These are phyloP conservation scores for Claviceps paspali DNA, from an alignment of 2,329 filamentous ascomycete species.

Conservation along the genomic window DNA sequence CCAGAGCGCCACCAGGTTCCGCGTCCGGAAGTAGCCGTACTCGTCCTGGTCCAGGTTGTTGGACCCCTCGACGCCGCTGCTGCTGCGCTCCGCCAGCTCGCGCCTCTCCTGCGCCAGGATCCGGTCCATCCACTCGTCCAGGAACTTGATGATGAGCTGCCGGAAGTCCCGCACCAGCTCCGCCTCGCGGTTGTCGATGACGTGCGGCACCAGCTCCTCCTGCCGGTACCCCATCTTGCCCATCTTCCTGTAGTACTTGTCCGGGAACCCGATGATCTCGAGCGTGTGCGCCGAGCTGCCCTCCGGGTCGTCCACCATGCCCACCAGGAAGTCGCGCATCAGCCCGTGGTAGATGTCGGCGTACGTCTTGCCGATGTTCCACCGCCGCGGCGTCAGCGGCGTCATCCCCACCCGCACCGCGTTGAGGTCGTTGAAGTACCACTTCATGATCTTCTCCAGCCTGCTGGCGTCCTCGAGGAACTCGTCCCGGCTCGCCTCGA, in stretches of 20 bases:
- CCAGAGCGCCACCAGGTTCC: constrained; percentile 89
- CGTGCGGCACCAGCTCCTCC: constrained; percentile 65
- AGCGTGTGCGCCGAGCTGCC: constrained; percentile 78
- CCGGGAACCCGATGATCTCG: constrained; percentile 85
- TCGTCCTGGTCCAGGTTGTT: constrained; percentile 78
- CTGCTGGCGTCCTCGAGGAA: constrained; percentile 73
- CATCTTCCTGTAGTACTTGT: constrained; percentile 96
- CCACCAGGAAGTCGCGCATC: constrained; percentile 88
- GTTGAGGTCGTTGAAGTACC: constrained; percentile 97
- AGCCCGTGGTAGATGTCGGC: constrained; percentile 78
- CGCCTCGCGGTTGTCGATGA: constrained; percentile 77
- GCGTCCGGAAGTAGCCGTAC: constrained; percentile 82
- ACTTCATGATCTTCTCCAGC: constrained; percentile 77
- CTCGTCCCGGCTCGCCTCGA: constrained; percentile 52
- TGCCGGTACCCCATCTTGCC: constrained; percentile 66
- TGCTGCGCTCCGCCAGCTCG: constrained; percentile 61
- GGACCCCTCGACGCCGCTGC: constrained; percentile 53
- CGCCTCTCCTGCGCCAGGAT: constrained; percentile 73
- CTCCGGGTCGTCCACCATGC: constrained; percentile 68
- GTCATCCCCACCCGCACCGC: constrained; percentile 89
- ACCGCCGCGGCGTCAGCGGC: constrained; percentile 83
- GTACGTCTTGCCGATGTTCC: constrained; percentile 88
- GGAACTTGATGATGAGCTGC: constrained; percentile 83
- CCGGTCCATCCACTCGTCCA: constrained; percentile 95
- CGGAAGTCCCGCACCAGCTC: constrained; percentile 91